Evolutionary conservation across 2,329 filamentous ascomycete species (phyloP).

Genomic region (Claviceps sp.): DNA sequence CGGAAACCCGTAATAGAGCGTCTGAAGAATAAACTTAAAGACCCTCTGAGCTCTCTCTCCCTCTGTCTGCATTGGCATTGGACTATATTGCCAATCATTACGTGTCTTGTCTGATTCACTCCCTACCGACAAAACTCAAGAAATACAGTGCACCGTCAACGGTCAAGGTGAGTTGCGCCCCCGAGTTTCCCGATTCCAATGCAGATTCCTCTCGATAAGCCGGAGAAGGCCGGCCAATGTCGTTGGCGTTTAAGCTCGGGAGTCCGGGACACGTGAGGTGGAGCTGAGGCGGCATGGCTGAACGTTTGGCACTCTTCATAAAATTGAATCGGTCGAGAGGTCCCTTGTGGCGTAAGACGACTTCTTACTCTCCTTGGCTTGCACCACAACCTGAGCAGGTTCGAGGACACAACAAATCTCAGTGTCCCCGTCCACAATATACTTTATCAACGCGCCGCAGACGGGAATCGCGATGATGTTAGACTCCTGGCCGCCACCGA

Average conservation of each 20-base stretch:
- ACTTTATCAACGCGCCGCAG: neutral
- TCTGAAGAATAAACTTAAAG: too few species aligned
- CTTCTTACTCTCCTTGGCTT: neutral
- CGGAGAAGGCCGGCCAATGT: slow-evolving; percentile 35
- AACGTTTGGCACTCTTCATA: neutral
- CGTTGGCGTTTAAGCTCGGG: slow-evolving; percentile 27
- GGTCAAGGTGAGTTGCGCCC: too few species aligned
- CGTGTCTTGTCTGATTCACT: too few species aligned
- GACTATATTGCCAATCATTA: too few species aligned
- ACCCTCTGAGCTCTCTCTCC: too few species aligned
- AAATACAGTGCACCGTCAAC: too few species aligned
- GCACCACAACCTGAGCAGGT: neutral
- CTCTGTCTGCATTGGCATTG: too few species aligned
- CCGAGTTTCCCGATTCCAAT: too few species aligned
- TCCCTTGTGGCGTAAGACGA: neutral
- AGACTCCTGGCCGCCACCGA: neutral
- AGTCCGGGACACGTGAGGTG: slow-evolving; percentile 26
- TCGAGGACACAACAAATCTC: neutral
- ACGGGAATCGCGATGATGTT: neutral
- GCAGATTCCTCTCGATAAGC: slow-evolving; percentile 26
- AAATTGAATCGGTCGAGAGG: too few species aligned
- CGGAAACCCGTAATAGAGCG: too few species aligned
- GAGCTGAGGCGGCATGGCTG: slow-evolving; percentile 4
- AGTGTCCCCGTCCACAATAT: neutral
- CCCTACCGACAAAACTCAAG: too few species aligned